These are phyloP conservation scores for Mycena indigotica DNA, from an alignment of 768 basidiomycete genomes.

Conservation along the genomic window DNA sequence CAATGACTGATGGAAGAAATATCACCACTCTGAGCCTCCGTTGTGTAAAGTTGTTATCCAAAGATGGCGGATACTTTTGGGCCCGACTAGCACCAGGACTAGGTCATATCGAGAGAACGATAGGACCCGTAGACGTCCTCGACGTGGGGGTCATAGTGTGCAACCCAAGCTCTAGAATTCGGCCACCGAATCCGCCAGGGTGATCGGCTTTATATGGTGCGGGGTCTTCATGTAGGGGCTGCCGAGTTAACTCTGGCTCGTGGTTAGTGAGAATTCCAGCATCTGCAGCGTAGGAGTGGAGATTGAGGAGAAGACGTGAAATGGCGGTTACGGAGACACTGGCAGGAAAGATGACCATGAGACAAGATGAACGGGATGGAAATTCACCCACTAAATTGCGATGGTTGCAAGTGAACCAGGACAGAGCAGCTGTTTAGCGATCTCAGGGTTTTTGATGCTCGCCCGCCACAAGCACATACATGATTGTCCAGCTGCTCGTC, in stretches of 20 bases:
- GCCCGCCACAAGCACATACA: conserved; percentile 23
- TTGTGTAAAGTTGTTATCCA: not conserved
- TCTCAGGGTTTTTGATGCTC: not conserved
- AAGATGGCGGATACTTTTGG: not conserved
- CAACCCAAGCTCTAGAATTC: not conserved
- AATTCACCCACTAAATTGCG: not conserved
- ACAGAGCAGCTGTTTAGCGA: not conserved
- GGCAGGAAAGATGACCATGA: not conserved
- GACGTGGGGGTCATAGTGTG: not conserved
- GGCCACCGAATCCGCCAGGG: not conserved
- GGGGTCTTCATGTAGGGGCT: not conserved
- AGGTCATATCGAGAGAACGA: not conserved
- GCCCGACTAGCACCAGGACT: not conserved
- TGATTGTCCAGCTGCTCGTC: conserved; percentile 30
- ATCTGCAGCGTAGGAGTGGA: conserved; percentile 28
- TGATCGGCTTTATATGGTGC: not conserved
- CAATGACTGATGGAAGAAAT: not conserved
- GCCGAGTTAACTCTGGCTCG: not conserved
- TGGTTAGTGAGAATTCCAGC: not conserved
- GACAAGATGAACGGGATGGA: not conserved
- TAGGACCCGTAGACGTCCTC: not conserved
- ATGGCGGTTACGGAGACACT: conserved; percentile 39
- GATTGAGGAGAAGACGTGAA: conserved; percentile 42
- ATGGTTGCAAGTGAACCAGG: not conserved
- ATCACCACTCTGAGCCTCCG: not conserved